Conservation (phyloP, 495 filamentous ascomycete genomes). For the Cercophora newfieldiana region DNA sequence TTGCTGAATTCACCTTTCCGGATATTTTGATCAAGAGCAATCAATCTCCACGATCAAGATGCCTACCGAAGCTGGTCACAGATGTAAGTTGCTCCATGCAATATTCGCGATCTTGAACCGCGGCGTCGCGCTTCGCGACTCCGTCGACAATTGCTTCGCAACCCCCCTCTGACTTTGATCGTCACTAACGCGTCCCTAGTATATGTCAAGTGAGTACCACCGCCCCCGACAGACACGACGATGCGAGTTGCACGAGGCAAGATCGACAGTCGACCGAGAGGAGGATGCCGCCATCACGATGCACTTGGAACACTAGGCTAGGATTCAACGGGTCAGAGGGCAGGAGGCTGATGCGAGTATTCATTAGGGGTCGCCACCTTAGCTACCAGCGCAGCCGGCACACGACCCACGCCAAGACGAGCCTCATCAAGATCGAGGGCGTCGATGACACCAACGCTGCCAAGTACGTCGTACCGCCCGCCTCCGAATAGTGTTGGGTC, state of each 20-base stretch:
- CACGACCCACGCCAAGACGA: constrained; percentile 79
- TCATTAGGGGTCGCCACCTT: constrained; percentile 79
- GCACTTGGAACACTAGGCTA: background rate
- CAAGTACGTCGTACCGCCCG: constrained; percentile 57
- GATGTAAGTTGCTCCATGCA: constrained; percentile 62
- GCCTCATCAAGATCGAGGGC: constrained; percentile 95
- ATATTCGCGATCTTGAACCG: constrained; percentile 2
- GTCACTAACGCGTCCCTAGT: constrained; percentile 56
- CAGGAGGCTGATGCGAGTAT: constrained; percentile 33
- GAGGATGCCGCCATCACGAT: background rate
- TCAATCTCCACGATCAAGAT: constrained; percentile 59
- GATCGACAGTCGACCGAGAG: background rate
- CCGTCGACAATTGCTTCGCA: background rate
- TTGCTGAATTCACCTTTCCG: constrained; percentile 36
- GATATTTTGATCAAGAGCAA: constrained; percentile 39
- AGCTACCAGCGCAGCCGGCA: constrained; percentile 90
- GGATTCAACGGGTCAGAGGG: background rate
- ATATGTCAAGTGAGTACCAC: constrained; percentile 84
- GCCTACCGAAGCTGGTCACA: constrained; percentile 80
- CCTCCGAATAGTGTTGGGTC: constrained; percentile 2
- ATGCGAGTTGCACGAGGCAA: constrained; percentile 4
- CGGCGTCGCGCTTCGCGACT: constrained; percentile 9
- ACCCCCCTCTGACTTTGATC: constrained; percentile 1
- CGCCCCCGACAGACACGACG: constrained; percentile 19
- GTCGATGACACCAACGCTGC: constrained; percentile 85